Percentiles rank a stretch among this genome's conserved stretches.
phyloP scores from a whole-genome alignment of 345 rosid species.

The Ceriops tagal region DNA sequence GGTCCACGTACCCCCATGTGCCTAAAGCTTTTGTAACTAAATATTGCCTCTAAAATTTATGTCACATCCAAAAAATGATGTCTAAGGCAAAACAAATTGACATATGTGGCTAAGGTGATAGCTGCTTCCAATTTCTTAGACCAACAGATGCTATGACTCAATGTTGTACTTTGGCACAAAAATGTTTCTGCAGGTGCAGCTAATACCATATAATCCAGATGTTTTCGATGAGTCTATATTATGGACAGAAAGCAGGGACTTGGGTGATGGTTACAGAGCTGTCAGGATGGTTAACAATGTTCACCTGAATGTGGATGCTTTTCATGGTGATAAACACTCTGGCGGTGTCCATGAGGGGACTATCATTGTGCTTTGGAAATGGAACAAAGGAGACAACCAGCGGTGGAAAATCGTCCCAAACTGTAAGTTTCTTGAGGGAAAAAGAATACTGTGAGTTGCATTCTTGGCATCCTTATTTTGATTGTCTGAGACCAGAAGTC shows the following conservation, averaged over 20 bases:
- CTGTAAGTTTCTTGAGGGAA: conserved; percentile 43
- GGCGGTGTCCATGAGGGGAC: conserved; percentile 82
- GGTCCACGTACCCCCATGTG: too few relatives aligned
- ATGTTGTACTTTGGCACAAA: background rate
- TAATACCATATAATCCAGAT: conserved; percentile 54
- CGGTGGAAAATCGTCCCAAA: conserved; percentile 69
- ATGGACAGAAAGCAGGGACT: conserved; percentile 64
- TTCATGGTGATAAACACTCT: conserved; percentile 61
- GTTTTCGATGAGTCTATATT: conserved; percentile 58
- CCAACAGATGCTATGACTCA: background rate
- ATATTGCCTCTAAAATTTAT: too few relatives aligned
- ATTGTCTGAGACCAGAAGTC: too few relatives aligned
- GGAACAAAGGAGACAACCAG: conserved; percentile 89
- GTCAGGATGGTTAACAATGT: conserved; percentile 73
- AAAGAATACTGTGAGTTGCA: background rate
- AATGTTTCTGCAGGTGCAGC: conserved; percentile 52
- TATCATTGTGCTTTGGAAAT: conserved; percentile 63
- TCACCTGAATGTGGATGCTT: conserved; percentile 69
- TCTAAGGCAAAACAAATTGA: too few relatives aligned
- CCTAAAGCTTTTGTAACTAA: too few relatives aligned
- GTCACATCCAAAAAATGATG: too few relatives aligned
- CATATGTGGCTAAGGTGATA: background rate
- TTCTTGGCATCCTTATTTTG: background rate
- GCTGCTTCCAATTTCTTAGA: background rate
- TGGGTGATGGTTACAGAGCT: conserved; percentile 44